A percentile compares a stretch with the other conserved stretches of the same genome.
Conservation (phyloP, 1,139 yeast species). For the Yamadazyma mexicana region DNA sequence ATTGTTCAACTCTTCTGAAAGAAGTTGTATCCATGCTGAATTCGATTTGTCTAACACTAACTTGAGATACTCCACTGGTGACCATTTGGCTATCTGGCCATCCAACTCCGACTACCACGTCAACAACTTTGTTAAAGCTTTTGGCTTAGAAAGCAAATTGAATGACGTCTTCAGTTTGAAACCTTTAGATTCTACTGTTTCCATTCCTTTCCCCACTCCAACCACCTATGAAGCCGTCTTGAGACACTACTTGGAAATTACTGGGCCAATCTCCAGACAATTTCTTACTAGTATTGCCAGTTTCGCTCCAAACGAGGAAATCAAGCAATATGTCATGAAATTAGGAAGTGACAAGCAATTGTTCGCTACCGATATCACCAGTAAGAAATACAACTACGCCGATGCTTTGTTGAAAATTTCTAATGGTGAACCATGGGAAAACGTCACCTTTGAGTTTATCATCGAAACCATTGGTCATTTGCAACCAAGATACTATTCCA, state of each 20-base stretch:
- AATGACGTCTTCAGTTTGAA: slow-evolving; percentile 63
- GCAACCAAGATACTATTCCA: slow-evolving; percentile 95
- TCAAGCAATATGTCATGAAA: slow-evolving; percentile 50
- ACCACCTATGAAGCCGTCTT: slow-evolving; percentile 85
- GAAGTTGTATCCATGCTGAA: slow-evolving; percentile 90
- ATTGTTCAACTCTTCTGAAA: slow-evolving; percentile 62
- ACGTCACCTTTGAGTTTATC: slow-evolving; percentile 81
- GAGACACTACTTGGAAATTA: slow-evolving; percentile 85
- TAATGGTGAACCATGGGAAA: slow-evolving; percentile 61
- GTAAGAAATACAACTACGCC: slow-evolving; percentile 67
- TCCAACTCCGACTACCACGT: slow-evolving; percentile 82
- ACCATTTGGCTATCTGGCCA: slow-evolving; percentile 94
- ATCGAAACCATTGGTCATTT: slow-evolving; percentile 79
- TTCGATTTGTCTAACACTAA: slow-evolving; percentile 76
- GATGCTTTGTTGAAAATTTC: slow-evolving; percentile 70
- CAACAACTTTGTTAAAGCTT: slow-evolving; percentile 58
- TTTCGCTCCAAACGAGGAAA: slow-evolving; percentile 72
- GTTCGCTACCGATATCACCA: slow-evolving; percentile 66
- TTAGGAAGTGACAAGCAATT: slow-evolving; percentile 68
- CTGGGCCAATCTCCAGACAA: slow-evolving; percentile 94
- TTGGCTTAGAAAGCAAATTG: slow-evolving; percentile 57
- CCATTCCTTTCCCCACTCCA: slow-evolving; percentile 83
- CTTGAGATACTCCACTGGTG: slow-evolving; percentile 89
- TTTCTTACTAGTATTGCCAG: slow-evolving; percentile 72
- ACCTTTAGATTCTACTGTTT: slow-evolving; percentile 71